Percentiles rank a stretch among this genome's conserved stretches.
Evolutionary conservation across 768 basidiomycete species (phyloP).

Genomic region (Sarcodon sp.): DNA sequence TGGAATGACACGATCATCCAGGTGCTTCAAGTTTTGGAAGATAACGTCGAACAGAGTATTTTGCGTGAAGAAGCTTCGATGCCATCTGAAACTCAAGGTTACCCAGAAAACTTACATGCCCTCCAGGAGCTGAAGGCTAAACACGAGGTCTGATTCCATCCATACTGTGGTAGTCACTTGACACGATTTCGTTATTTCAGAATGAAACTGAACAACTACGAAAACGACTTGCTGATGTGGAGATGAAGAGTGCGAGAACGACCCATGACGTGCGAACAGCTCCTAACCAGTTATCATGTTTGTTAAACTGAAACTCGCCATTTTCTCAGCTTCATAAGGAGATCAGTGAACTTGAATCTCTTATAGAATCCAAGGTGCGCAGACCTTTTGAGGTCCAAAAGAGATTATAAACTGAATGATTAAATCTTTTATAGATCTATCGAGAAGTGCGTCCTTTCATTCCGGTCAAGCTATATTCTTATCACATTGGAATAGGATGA

Average conservation of each 20-base stretch:
- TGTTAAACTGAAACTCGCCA: slow-evolving; percentile 1
- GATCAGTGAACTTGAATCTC: slow-evolving; percentile 80
- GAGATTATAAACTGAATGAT: background rate
- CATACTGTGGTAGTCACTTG: background rate
- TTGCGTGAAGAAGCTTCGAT: slow-evolving; percentile 33
- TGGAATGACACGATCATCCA: slow-evolving; percentile 16
- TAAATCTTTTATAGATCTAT: slow-evolving; percentile 46
- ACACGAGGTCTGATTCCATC: slow-evolving; percentile 26
- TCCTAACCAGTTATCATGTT: too few species aligned
- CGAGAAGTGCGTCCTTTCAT: slow-evolving; percentile 43
- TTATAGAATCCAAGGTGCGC: slow-evolving; percentile 86
- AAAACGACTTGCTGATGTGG: slow-evolving; percentile 54
- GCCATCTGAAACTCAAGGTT: slow-evolving; percentile 9
- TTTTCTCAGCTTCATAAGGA: slow-evolving; percentile 69
- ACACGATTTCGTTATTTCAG: slow-evolving; percentile 18
- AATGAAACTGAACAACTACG: slow-evolving; percentile 56
- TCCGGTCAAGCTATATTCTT: background rate
- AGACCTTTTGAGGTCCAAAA: background rate
- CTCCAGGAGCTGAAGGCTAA: slow-evolving; percentile 36
- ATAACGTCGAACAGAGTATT: slow-evolving; percentile 54
- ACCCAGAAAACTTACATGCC: slow-evolving; percentile 21
- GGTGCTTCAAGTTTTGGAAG: slow-evolving; percentile 71
- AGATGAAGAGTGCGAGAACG: slow-evolving; percentile 62
- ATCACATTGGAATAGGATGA: slow-evolving; percentile 42
- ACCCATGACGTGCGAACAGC: slow-evolving; percentile 45